Evolutionary conservation across 2,329 filamentous ascomycete species (phyloP).

Genomic region (Colletotrichum sansevieriae): DNA sequence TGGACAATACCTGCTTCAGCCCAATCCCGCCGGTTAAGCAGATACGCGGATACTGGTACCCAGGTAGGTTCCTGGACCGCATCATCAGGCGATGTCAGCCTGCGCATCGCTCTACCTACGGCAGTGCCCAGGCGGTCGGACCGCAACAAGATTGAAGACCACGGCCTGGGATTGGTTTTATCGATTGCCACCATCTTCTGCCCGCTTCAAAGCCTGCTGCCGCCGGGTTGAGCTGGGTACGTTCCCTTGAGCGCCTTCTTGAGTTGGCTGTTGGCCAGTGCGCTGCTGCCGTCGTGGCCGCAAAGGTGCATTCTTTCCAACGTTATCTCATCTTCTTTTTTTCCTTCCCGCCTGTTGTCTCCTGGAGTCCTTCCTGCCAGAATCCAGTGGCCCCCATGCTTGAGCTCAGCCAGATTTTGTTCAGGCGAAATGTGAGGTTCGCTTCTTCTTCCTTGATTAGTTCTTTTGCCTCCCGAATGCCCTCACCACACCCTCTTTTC

Average conservation of each 20-base stretch:
- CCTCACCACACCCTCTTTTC: constrained; percentile 8
- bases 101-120: too few relatives aligned
- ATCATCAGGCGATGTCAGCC: constrained; percentile 22
- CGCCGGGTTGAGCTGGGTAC: too few relatives aligned
- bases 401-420: too few relatives aligned
- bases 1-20: neutral
- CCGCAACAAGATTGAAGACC: too few relatives aligned
- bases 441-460: neutral
- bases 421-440: too few relatives aligned
- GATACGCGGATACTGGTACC: constrained; percentile 7
- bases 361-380: constrained; percentile 1
- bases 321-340: constrained; percentile 27
- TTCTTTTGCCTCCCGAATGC: neutral
- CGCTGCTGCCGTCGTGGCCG: constrained; percentile 12
- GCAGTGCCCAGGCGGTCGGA: too few relatives aligned
- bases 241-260: too few relatives aligned
- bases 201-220: too few relatives aligned
- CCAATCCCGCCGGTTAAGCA: neutral
- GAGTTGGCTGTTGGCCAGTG: too few relatives aligned
- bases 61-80: neutral
- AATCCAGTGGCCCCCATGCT: neutral
- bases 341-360: neutral
- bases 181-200: too few relatives aligned
- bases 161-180: too few relatives aligned
- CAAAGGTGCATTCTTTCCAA: constrained; percentile 20